Evolutionary conservation across 129 eudicot genomes (phyloP), one percentile per base, ranked within the genome.

Genomic region (Kitagawia praeruptora): DNA sequence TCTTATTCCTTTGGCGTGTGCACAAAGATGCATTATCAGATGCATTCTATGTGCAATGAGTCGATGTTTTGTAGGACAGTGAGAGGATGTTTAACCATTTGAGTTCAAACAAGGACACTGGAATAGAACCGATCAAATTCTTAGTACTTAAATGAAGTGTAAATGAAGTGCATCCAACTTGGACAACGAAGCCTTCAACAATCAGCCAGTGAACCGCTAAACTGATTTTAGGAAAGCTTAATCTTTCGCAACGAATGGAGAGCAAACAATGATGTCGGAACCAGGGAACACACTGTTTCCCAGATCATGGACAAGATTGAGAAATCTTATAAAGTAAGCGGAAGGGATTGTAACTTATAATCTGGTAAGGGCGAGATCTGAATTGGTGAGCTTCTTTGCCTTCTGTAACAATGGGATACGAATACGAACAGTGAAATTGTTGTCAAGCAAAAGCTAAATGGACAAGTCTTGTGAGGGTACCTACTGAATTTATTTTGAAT

Each of bases 131-230:
- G 37, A 79, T 72, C 28, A 93, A 53, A 5, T 66, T 66, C 70
- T 91, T 93, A 70, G 81, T 49, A 31, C 88, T 83, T 54, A 93
- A 81, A 81, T 86, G 93, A 23, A 90, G 84, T 28, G 82, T 54
- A 93, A 81, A 81, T 86, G 93, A 23, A 90, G 84, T 28, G 82
- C 80, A 21, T 80, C 85, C 70, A 88, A 76, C 46, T 51, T 34
- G 27, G 93, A 78, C 21, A 37, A 40, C 0, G 84, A 82, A 8
- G 48, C 69, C 21, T 56, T 56, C 14, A 37, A 9, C 38, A 74
- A 21, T 78, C 76, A 45, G 82, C 28, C 44, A 93, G 53, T 63
- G 28, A 54, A 40, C 90, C 91, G 25, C 37, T 34, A 34, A 34
- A 34, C 37, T 34, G 37, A 34, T 34, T 34, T 34, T 34, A 34